These are phyloP conservation scores for Penicillium hesseltinei DNA, from an alignment of 2,329 filamentous ascomycete genomes.

Conservation along the genomic window DNA sequence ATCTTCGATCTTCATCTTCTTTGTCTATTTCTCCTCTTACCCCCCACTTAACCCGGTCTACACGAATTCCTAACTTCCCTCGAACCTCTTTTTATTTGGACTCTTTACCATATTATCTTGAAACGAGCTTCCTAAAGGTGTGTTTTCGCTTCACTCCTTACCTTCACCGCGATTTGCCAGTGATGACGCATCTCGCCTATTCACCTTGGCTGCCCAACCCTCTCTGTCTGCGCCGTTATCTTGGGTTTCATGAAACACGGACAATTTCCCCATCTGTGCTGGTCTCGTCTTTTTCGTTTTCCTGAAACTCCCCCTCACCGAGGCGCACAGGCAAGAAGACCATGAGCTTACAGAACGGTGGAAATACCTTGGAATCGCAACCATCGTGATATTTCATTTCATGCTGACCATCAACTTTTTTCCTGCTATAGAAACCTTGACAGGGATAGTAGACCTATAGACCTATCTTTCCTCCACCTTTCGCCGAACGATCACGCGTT, in stretches of 20 bases:
- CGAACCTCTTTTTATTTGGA: neutral
- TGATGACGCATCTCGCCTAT: slow-evolving; percentile 4
- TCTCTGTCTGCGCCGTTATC: neutral
- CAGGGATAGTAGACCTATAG: slow-evolving; percentile 2
- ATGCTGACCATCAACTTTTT: slow-evolving; percentile 13
- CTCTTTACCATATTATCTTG: neutral
- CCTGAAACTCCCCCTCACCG: neutral
- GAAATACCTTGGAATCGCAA: neutral
- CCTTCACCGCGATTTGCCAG: neutral
- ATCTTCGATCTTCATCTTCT: neutral
- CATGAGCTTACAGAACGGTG: neutral
- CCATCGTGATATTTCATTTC: neutral
- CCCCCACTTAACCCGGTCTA: neutral
- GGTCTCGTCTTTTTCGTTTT: neutral
- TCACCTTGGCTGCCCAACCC: slow-evolving; percentile 1
- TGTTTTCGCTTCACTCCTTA: neutral
- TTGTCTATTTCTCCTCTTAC: neutral
- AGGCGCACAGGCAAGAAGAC: neutral
- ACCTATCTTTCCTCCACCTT: neutral
- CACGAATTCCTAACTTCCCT: neutral
- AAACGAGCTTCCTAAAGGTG: slow-evolving; percentile 1
- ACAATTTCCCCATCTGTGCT: neutral
- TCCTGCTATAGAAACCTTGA: slow-evolving; percentile 5
- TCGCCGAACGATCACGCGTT: slow-evolving; percentile 10
- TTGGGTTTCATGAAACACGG: neutral